phyloP scores from a whole-genome alignment of 164 flowering plant species.

The Macadamia integrifolia region DNA sequence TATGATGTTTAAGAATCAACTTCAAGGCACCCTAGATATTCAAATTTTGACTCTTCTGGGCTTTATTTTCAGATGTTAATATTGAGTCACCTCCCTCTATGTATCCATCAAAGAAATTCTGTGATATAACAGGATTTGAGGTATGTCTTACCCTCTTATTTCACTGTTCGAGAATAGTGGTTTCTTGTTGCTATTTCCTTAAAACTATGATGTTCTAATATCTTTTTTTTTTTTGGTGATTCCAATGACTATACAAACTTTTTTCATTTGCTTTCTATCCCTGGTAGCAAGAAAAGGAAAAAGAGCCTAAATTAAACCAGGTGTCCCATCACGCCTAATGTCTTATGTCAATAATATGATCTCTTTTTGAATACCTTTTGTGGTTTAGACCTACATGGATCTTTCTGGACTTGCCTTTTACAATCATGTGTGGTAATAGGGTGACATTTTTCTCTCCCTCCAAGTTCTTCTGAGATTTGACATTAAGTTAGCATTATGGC shows the following conservation, averaged over 20 bases:
- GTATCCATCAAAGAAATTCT: constrained; percentile 69
- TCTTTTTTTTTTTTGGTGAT: neutral
- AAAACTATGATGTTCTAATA: neutral
- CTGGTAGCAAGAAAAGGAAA: too few species aligned
- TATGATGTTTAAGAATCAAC: neutral
- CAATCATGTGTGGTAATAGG: too few species aligned
- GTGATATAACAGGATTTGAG: constrained; percentile 89
- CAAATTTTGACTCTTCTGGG: neutral
- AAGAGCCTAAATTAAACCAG: too few species aligned
- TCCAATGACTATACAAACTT: neutral
- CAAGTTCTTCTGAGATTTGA: too few species aligned
- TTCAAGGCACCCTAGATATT: neutral
- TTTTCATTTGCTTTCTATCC: too few species aligned
- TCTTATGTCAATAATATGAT: too few species aligned
- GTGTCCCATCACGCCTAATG: too few species aligned
- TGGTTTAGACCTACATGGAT: too few species aligned
- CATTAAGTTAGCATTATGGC: too few species aligned
- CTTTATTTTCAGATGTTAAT: constrained; percentile 55
- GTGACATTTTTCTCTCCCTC: too few species aligned
- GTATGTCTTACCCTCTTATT: constrained; percentile 28
- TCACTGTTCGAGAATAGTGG: neutral
- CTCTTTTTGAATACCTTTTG: too few species aligned
- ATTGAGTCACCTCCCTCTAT: constrained; percentile 85
- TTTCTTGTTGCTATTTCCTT: neutral
- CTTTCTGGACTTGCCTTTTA: too few species aligned